Evolutionary conservation across 2,329 filamentous ascomycete genomes (phyloP), one percentile per base, ranked within the genome.

Genomic region (Curvularia sp.): DNA sequence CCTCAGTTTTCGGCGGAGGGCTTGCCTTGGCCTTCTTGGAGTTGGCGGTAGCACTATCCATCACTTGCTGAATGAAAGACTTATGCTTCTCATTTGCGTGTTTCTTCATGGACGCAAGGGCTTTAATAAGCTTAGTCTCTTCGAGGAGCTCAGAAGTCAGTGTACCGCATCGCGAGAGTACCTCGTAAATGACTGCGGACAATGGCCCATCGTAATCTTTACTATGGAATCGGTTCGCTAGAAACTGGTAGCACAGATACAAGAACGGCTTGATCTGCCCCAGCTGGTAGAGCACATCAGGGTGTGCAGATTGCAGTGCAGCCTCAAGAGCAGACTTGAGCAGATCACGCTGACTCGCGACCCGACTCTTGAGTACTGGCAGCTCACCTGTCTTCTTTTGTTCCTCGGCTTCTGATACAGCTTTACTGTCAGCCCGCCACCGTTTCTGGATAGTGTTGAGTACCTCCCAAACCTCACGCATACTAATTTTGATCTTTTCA

Each of bases 41-140:
- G 34, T 80, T 59, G 63, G 82, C 78, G 1, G 81, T 67, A 48
- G 73, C 77, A 48, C 74, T 66, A 61, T 80, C 70, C 71, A 83
- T 76, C 46, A 89, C 87, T 58, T 83, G 82, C 34, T 83, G 81
- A 4, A 89, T 85, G 46, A 88, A 78, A 4, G 82, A 82, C 66
- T 88, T 88, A 47, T 86, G 84, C 51, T 88, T 85, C 0, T 84
- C 82, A 67, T 90, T 87, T 25, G 86, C 88, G 67, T 86, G 87
- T 68, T 86, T 88, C 59, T 82, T 83, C 69, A 89, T 86, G 8
- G 85, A 83, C 60, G 86, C 86, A 39, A 87, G 82, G 15, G 90
- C 84, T 53, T 84, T 86, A 56, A 86, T 83, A 55, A 92, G 84
- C 68, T 90, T 90, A 39, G 87, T 84, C 59, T 84, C 87, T 63